Evolutionary conservation across 2,329 filamentous ascomycete genomes (phyloP).

Genomic region (Cladobotryum mycophilum): DNA sequence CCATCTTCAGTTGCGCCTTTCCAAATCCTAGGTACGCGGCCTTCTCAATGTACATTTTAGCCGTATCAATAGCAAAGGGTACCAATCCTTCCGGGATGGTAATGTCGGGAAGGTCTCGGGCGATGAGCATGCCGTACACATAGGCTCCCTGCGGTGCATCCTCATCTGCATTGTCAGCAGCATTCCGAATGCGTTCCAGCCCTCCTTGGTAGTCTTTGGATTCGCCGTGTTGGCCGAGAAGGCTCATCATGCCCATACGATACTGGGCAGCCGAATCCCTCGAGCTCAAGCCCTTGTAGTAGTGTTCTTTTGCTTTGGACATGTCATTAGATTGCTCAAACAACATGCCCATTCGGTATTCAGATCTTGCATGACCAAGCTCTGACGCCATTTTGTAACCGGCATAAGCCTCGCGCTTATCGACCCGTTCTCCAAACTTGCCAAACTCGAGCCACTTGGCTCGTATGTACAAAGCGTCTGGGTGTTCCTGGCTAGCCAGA

Average conservation of each 20-base stretch:
- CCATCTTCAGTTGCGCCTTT: constrained; percentile 96
- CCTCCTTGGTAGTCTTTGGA: constrained; percentile 72
- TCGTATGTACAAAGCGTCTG: constrained; percentile 87
- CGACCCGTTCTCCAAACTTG: constrained; percentile 82
- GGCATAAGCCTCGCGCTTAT: constrained; percentile 90
- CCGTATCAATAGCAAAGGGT: constrained; percentile 62
- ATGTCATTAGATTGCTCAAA: constrained; percentile 94
- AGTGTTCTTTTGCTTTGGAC: constrained; percentile 84
- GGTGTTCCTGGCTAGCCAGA: constrained; percentile 83
- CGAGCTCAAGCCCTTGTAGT: constrained; percentile 70
- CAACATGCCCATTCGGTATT: constrained; percentile 97
- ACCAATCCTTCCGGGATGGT: constrained; percentile 65
- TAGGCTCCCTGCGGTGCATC: constrained; percentile 96
- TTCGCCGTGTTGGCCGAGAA: constrained; percentile 90
- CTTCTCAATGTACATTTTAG: constrained; percentile 89
- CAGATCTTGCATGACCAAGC: constrained; percentile 77
- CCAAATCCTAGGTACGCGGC: constrained; percentile 92
- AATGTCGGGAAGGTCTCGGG: constrained; percentile 86
- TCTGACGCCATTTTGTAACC: constrained; percentile 83
- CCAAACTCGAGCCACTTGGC: constrained; percentile 98
- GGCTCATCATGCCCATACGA: constrained; percentile 93
- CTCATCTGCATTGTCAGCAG: constrained; percentile 84
- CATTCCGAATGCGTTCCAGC: constrained; percentile 73
- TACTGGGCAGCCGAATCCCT: constrained; percentile 83
- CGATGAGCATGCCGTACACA: constrained; percentile 89